Base-by-base conservation (phyloP, 345 rosid species). In the Excoecaria cochinchinensis region DNA sequence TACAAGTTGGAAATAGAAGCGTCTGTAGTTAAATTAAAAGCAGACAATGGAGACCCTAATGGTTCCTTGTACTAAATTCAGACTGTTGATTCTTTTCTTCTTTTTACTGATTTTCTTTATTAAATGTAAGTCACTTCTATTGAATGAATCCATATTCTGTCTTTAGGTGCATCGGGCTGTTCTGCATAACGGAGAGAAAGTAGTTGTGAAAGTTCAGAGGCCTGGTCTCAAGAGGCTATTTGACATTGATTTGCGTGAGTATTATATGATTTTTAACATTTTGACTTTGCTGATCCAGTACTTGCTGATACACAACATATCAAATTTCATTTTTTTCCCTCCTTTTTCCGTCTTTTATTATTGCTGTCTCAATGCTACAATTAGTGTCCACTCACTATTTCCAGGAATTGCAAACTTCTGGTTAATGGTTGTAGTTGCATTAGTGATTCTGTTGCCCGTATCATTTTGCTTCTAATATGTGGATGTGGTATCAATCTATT, bases 191-290 rank as follows among this genome's bases (percentile, higher is more conserved):
- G 97, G 99, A 50, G 98, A 92, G 86, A 90, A 88, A 82, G 98
- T 92, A 63, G 95, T 91, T 15, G 85, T 92, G 75, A 95, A 92
- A 85, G 97, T 95, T 48, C 99, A 92, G 81, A 91, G 99, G 79
- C 99, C 98, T 38, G 99, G 98, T 65, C 92, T 91, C 57, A 92
- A 81, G 89, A 92, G 86, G 84, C 98, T 95, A 57, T 95, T 95
- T 57, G 98, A 95, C 84, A 91, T 95, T 64, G 99, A 95, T 84
- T 75, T 95, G 72, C 69, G 99, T 95, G 83, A 86, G 99, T 76
- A 42, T 36, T 48, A 15, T 66, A 46, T 62, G 40, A 52, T 51
- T 72, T 40, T 55, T 64, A 38, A 44, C 62, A 63, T 44, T 58
- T 66, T 69, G 21, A 71, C 19, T 16, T 1, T 42, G 21, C 10